Conservation (phyloP, 345 rosid genomes). For the Chamaenerion angustifolium region DNA sequence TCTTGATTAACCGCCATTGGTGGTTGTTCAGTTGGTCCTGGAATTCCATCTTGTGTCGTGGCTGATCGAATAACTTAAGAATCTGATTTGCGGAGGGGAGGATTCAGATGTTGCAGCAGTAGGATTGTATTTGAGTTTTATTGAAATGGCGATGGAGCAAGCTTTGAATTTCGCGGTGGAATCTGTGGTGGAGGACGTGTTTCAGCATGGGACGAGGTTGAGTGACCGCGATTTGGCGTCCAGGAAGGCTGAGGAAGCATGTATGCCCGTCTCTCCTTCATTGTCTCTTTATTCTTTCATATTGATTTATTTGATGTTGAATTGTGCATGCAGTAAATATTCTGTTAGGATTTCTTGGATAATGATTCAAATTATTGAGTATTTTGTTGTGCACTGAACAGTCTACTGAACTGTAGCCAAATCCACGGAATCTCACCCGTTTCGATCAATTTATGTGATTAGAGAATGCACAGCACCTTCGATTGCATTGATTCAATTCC, state of each 20-base stretch:
- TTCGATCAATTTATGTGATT: no score
- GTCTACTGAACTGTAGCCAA: no score
- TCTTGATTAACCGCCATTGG: no score
- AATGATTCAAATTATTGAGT: no score
- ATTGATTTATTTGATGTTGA: background rate
- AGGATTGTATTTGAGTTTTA: background rate
- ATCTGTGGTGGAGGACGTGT: constrained; percentile 68
- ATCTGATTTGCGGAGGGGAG: background rate
- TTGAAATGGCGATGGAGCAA: constrained; percentile 42
- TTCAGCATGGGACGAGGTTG: constrained; percentile 34
- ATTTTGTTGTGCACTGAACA: no score
- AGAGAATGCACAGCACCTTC: no score
- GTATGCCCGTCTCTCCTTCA: constrained; percentile 19
- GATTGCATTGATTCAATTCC: no score
- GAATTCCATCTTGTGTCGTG: constrained; percentile 1
- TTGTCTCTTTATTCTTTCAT: background rate
- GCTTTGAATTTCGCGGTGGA: constrained; percentile 34
- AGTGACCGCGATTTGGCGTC: constrained; percentile 33
- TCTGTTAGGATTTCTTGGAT: background rate
- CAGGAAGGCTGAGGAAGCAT: constrained; percentile 51
- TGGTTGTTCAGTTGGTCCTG: background rate
- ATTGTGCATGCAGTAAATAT: background rate
- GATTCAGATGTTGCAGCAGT: constrained; percentile 4
- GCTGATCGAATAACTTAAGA: background rate
- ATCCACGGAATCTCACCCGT: no score